Evolutionary conservation across 352 stramenopile species (phyloP).

Genomic region (Globisporangium megalacanthum): DNA sequence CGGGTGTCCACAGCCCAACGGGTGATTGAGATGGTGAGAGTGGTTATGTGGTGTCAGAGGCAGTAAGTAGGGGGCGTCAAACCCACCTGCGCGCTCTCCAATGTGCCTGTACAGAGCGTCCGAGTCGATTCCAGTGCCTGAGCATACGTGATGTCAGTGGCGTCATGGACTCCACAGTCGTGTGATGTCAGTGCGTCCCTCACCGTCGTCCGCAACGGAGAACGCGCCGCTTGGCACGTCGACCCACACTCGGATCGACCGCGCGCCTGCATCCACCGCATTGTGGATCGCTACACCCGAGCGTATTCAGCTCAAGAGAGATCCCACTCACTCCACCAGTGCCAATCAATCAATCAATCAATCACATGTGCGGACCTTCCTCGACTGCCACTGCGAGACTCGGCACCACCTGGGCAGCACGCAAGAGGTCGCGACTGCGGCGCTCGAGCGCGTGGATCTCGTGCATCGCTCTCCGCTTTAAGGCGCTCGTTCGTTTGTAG

Average conservation of each 20-base stretch:
- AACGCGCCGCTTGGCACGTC: constrained; percentile 49
- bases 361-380: constrained; percentile 37
- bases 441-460: constrained; percentile 26
- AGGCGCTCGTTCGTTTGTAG: neutral
- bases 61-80: neutral
- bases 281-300: constrained; percentile 73
- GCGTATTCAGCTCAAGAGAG: neutral
- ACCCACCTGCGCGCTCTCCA: constrained; percentile 39
- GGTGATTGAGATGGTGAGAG: constrained; percentile 3
- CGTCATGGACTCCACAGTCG: neutral
- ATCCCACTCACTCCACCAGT: too few relatives aligned
- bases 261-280: constrained; percentile 54
- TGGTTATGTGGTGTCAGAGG: constrained; percentile 21
- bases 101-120: constrained; percentile 44
- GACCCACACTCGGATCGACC: constrained; percentile 35
- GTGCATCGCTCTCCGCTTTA: constrained; percentile 1
- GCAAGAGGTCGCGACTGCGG: constrained; percentile 37
- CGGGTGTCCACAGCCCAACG: too few relatives aligned
- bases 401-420: constrained; percentile 55
- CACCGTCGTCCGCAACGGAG: constrained; percentile 65
- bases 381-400: constrained; percentile 51
- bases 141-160: neutral
- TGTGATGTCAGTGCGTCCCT: too few relatives aligned
- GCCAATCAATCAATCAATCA: neutral
- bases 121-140: constrained; percentile 58